Evolutionary conservation across 352 stramenopile genomes (phyloP), one percentile per base, ranked within the genome.

Genomic region (Phytophthora colocasiae): DNA sequence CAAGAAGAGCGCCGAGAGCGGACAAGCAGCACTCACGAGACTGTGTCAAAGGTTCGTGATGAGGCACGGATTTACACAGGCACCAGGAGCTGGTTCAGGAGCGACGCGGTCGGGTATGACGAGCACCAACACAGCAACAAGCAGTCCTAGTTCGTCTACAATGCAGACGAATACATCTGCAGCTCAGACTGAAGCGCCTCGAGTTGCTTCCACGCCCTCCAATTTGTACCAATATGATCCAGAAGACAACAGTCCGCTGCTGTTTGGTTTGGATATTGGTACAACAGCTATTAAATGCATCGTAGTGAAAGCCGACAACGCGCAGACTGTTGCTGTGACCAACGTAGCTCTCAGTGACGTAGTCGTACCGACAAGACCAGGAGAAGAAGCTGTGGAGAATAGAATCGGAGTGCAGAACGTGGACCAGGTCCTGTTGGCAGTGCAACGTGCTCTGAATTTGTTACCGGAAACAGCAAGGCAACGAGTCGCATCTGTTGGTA

Each of bases 271-370:
- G 19, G 87, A 95, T 58, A 75, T 95, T 15, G 87, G 87, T 51
- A 93, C 87, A 14, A 93, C 83, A 1, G 85, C 87, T 5, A 71
- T 95, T 49, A 95, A 95, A 62, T 91, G 81, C 59, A 81, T 78
- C 44, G 24, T 93, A 19, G 77, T 91, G 47, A 71, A 78, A 63
- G 48, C 38, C 12, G 14, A 54, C 8, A 59, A 62, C 6, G 67
- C 58, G 7, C 52, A 73, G 50, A 58, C 79, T 7, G 47, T 88
- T 36, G 77, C 71, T 8, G 66, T 71, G 49, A 58, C 64, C 5
- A 81, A 69, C 36, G 66, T 81, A 14, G 61, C 66, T 11, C 77
- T 84, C 41, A 75, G 40, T 7, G 79, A 87, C 32, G 59, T 82
- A n/a, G 11, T 48, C 14, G 44, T 69, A 26, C 55, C 64, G 4